Evolutionary conservation across 176 grass and related monocot species (phyloP), one percentile per base, ranked within the genome.

Genomic region (Carex parvula): DNA sequence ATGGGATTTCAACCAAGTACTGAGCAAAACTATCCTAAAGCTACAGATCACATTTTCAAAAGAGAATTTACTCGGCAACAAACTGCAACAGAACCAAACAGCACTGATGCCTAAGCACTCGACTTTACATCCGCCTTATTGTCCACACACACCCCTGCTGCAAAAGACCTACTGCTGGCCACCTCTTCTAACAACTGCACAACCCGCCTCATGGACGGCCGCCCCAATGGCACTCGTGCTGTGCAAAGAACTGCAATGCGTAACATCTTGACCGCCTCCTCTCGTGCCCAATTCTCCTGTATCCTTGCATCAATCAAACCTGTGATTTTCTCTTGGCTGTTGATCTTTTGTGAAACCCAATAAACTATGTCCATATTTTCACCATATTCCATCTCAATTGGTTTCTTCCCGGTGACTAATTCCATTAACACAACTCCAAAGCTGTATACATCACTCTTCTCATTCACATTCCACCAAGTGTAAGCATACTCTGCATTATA

Each of bases 171-270:
- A 0, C 70, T 72, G 12, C 78, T 41, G 4, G 37, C 89, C 0
- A 76, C 93, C 60, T 93, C 96, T 88, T 99, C 93, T 4, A 99
- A 87, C 96, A 95, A 90, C 83, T 95, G 96, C 83, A 99, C 91
- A 30, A 99, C 96, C 24, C 86, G 65, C 50, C 96, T 84, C 96
- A 99, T 95, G 44, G 93, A 93, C 7, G 96, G 96, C 35, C 96
- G 62, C 82, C 84, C 85, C 26, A 91, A 75, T 44, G 96, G 96
- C 9, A 92, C 72, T 12, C 85, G 79, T 42, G 88, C 90, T 0
- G 91, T 95, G 87, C 93, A 99, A 20, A 93, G 42, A 55, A 92
- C 86, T 6, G 93, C 96, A 0, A 99, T 86, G 0, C 88, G 78
- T 4, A 99, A 84, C 60, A 95, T 86, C 18, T 83, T 69, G 4